Conservation (phyloP, 345 rosid genomes). For the Eucalyptus tenuipes region DNA sequence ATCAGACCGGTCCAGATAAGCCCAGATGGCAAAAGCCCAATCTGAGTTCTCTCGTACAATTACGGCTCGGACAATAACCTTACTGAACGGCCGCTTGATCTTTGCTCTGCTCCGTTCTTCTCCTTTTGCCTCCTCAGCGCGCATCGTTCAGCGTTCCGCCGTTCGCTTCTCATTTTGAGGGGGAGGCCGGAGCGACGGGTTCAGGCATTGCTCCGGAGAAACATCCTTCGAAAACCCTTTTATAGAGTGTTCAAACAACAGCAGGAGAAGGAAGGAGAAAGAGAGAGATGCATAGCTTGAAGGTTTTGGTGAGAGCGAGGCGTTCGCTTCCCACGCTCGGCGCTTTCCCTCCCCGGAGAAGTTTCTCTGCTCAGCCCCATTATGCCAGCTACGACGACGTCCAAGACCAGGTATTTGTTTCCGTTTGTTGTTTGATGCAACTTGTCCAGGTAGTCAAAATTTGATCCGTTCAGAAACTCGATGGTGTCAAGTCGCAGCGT, state of each 20-base stretch:
- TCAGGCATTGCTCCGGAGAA: neutral
- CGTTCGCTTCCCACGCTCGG: constrained; percentile 25
- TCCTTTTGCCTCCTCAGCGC: neutral
- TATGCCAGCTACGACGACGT: constrained; percentile 24
- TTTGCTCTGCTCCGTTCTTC: neutral
- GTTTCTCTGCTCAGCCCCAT: constrained; percentile 58
- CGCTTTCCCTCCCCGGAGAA: constrained; percentile 16
- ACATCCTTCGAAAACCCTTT: neutral
- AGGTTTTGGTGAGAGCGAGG: constrained; percentile 22
- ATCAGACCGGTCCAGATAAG: neutral
- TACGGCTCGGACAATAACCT: neutral
- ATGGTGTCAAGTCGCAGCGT: neutral
- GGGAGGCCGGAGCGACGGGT: neutral
- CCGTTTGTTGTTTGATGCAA: neutral
- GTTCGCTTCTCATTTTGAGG: neutral
- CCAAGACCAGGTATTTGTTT: constrained; percentile 45
- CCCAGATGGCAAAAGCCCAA: neutral
- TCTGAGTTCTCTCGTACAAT: neutral
- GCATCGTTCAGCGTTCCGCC: neutral
- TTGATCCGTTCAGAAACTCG: neutral
- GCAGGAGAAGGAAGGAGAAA: neutral
- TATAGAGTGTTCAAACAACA: neutral
- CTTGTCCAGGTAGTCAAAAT: neutral
- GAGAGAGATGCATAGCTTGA: constrained; percentile 1
- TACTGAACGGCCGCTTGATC: neutral